These are phyloP conservation scores for Triticum dicoccoides DNA, from an alignment of 176 grass and related monocot genomes.

Conservation along the genomic window DNA sequence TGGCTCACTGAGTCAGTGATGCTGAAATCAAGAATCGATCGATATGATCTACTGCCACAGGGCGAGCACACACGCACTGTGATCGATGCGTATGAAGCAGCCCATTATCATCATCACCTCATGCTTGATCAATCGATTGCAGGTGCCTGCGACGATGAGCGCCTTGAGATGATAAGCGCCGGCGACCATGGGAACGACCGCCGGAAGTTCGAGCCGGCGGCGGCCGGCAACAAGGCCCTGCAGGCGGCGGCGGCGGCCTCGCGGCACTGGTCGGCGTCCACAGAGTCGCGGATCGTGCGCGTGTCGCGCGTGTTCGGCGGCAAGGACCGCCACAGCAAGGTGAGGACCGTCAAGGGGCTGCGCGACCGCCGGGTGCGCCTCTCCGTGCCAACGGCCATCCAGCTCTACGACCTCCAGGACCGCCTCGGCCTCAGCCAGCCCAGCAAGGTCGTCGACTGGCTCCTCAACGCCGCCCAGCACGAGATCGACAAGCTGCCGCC, in stretches of 20 bases:
- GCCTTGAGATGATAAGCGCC: slow-evolving; percentile 38
- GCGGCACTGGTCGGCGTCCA: slow-evolving; percentile 61
- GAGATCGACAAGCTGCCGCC: slow-evolving; percentile 98
- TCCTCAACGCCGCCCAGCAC: slow-evolving; percentile 70
- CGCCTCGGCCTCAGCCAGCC: slow-evolving; percentile 87
- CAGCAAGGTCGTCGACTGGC: slow-evolving; percentile 98
- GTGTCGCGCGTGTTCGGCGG: slow-evolving; percentile 87
- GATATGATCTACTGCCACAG: neutral
- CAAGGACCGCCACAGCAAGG: slow-evolving; percentile 97
- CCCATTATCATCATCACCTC: neutral
- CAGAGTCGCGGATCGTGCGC: slow-evolving; percentile 85
- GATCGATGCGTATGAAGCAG: neutral
- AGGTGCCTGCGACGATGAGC: slow-evolving; percentile 44
- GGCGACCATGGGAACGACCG: slow-evolving; percentile 21
- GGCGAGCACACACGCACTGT: neutral
- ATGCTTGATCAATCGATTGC: neutral
- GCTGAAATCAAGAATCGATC: neutral
- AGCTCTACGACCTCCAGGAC: slow-evolving; percentile 98
- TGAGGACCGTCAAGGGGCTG: slow-evolving; percentile 77
- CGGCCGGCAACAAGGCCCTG: neutral
- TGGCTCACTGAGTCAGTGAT: neutral
- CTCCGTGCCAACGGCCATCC: slow-evolving; percentile 88
- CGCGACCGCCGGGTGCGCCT: slow-evolving; percentile 85
- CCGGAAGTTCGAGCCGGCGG: slow-evolving; percentile 19
- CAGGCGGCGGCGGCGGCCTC: slow-evolving; percentile 26